Base-by-base conservation (phyloP, 306 rosid species). In the Ormosia emarginata region DNA sequence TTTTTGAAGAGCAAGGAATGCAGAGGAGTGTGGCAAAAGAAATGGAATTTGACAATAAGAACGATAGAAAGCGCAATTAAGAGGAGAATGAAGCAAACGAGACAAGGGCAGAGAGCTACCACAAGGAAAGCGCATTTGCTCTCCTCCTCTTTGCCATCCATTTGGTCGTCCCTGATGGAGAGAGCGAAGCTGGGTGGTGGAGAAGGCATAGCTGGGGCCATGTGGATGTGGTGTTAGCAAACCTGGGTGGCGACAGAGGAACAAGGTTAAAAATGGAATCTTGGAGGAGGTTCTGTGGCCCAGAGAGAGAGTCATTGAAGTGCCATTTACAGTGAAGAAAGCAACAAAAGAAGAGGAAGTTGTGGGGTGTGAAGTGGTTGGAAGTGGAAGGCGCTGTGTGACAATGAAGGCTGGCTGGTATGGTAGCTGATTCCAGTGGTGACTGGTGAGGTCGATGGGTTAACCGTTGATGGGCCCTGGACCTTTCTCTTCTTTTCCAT, bases 41-140 rank as follows among this genome's bases (percentile, higher is more conserved):
- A 85, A 65, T 85, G 97, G 85, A 95, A 90, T 86, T 95, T 90
- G 91, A 92, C 58, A 74, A 86, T 62, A 47, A 93, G 96, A 71
- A 93, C 7, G 46, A 93, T 83, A 36, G 90, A 90, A 47, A 90
- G 75, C 0, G 85, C 81, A 13, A 90, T 81, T 78, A 93, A 58
- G 75, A 93, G 86, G 29, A 92, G 70, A 79, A 93, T 78, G 82
- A 95, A 85, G 87, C 98, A 92, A 43, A 93, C 92, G 87, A 93
- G 88, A 80, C 93, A 93, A 34, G 96, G 99, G 78, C 94, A 93
- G 50, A 93, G 86, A 84, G 94, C 93, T 77, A 95, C 92, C 81
- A 92, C 80, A 11, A 88, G 89, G 87, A 82, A 87, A 69, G 87
- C 81, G 40, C 81, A 85, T 83, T 88, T 92, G 84, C 85, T 71